These are phyloP conservation scores for Fragaria vesca DNA, from an alignment of 306 rosid genomes.

Conservation along the genomic window DNA sequence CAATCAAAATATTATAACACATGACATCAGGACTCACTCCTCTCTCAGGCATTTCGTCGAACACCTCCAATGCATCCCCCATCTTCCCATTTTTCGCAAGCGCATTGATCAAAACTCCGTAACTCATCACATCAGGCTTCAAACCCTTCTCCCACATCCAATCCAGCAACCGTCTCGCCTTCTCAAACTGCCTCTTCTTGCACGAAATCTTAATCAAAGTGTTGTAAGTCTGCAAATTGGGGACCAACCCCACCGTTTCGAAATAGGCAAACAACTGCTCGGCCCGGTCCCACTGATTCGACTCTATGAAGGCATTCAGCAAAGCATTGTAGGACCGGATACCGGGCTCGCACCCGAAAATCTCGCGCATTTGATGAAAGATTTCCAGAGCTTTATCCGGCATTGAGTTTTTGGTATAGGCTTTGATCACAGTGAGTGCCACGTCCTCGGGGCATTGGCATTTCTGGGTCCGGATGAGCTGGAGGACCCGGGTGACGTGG, in stretches of 20 bases:
- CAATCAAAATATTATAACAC: conserved; percentile 79
- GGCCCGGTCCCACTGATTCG: conserved; percentile 67
- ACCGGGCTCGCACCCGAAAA: conserved; percentile 69
- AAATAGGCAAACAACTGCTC: conserved; percentile 58
- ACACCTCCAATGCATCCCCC: conserved; percentile 60
- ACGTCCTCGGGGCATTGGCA: conserved; percentile 71
- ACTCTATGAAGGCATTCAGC: conserved; percentile 69
- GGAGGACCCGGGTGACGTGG: conserved; percentile 45
- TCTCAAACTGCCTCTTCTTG: conserved; percentile 65
- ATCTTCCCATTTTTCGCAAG: conserved; percentile 51
- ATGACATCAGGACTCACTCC: conserved; percentile 67
- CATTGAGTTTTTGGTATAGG: conserved; percentile 71
- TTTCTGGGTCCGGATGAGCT: conserved; percentile 47
- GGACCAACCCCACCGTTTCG: conserved; percentile 48
- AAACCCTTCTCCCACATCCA: conserved; percentile 67
- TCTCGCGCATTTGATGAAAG: conserved; percentile 64
- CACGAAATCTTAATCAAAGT: conserved; percentile 63
- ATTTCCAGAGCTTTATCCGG: conserved; percentile 59
- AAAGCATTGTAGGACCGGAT: conserved; percentile 64
- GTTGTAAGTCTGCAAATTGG: conserved; percentile 71
- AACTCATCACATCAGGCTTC: conserved; percentile 61
- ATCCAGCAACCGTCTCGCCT: conserved; percentile 56
- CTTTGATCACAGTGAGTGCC: conserved; percentile 64
- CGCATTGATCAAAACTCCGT: conserved; percentile 58
- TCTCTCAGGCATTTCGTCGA: conserved; percentile 82